Conservation (phyloP, 169 alveolate genomes). For the Eimeria necatrix region DNA sequence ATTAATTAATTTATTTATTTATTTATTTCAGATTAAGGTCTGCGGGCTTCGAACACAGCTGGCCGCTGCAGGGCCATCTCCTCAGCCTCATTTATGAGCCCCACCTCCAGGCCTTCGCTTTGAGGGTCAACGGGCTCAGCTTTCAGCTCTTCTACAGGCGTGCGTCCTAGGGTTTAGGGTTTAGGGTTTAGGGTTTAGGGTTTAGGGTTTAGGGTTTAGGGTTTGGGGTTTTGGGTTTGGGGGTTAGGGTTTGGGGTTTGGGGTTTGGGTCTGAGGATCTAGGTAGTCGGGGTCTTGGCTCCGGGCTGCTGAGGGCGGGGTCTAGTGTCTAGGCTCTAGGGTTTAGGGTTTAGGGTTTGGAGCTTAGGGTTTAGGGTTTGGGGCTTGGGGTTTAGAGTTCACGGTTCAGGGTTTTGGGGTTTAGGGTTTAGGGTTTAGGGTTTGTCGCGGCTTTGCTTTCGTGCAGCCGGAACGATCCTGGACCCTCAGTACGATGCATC, state of each 20-base stretch:
- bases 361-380: not conserved
- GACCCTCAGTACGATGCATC: not conserved
- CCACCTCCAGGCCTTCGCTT: not conserved
- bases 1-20: not conserved
- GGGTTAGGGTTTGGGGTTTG: not conserved
- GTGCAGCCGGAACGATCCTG: not conserved
- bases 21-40: slow-evolving; percentile 8
- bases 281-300: not conserved
- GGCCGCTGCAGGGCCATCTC: slow-evolving; percentile 60
- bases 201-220: slow-evolving; percentile 19
- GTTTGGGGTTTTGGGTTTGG: not conserved
- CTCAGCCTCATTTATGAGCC: slow-evolving; percentile 7
- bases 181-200: slow-evolving; percentile 67
- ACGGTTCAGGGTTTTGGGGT: not conserved
- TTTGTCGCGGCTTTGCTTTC: not conserved
- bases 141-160: slow-evolving; percentile 61
- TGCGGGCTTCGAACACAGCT: slow-evolving; percentile 8
- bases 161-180: not conserved
- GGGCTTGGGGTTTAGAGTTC: not conserved
- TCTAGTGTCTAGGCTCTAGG: not conserved
- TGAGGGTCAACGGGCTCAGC: slow-evolving; percentile 66
- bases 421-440: slow-evolving; percentile 28
- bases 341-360: slow-evolving; percentile 15
- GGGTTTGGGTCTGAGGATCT: not conserved
- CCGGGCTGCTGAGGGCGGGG: not conserved